Evolutionary conservation across 306 rosid species (phyloP), one percentile per base, ranked within the genome.

Genomic region (Phaseolus lunatus): DNA sequence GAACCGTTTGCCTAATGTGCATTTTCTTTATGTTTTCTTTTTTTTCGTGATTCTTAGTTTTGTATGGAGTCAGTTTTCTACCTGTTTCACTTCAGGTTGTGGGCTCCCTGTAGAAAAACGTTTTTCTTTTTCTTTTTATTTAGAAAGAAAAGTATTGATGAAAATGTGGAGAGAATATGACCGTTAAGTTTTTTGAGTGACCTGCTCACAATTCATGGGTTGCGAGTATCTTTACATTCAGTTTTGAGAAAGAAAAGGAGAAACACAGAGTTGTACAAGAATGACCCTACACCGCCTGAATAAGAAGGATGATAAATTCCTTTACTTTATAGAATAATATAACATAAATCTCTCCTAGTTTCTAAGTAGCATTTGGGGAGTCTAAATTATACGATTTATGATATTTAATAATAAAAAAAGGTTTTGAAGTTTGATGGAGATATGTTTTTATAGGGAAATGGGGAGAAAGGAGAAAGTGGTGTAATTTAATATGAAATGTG

Each of bases 141-240:
- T 26, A 59, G 23, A 29, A 61, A 58, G 65, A 61, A 43, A 43
- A 43, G 3, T 1, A 14, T 6, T 29, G 12, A 61, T 18, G 35
- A 62, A 62, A 62, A 62, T 33, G 24, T n/a, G 68, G 68, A 62
- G 29, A 61, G 67, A 33, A 15, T 33, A 33, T 33, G 68, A 62
- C 68, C 45, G 68, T n/a, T 62, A 62, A n/a, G n/a, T n/a, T n/a
- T n/a, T n/a, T n/a, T n/a, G n/a, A n/a, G n/a, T n/a, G n/a, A n/a
- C n/a, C n/a, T n/a, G n/a, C n/a, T n/a, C n/a, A n/a, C n/a, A n/a
- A n/a, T n/a, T n/a, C n/a, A n/a, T n/a, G n/a, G n/a, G n/a, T n/a
- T n/a, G n/a, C 8, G 7, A 6, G 5, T 14, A 59, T 59, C 20
- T 7, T 7, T 29, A 14, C 22, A 27, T 59, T 59, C 41, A 29